Evolutionary conservation across 164 flowering plant species (phyloP), one percentile per base, ranked within the genome.

Genomic region (Umbilicus rupestris): DNA sequence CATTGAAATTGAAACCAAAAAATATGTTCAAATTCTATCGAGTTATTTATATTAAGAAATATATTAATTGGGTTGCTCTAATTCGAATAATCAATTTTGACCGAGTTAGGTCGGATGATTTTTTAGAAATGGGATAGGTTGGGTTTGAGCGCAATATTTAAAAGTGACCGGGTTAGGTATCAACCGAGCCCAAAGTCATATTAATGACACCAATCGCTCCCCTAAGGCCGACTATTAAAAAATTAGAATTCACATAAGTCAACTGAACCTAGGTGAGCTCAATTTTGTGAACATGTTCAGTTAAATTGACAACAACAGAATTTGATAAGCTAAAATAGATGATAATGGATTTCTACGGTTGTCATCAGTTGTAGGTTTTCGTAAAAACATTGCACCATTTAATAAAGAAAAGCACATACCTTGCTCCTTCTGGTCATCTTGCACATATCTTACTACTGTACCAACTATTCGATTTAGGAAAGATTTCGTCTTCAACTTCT

Each of bases 371-470:
- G n/a, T n/a, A n/a, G n/a, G n/a, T n/a, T n/a, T n/a, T n/a, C n/a
- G n/a, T n/a, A n/a, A 57, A 47, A 17, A 47, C 5, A 17, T 6
- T 47, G 19, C 14, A 55, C 20, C 26, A 19, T 20, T 17, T 10
- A 55, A 20, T 19, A 39, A 12, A n/a, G 70, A 66, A 33, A 20
- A 33, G 59, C 46, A 71, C 79, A 30, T 33, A 92, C 98, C 98
- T 83, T 90, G 94, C 75, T 90, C 97, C 71, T 77, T 90, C 69
- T 93, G 90, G 80, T 90, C 97, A 20, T 89, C 97, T 66, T 90
- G 97, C 67, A 90, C 96, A 68, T 96, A 87, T 64, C 97, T 87
- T 24, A 89, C 98, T 73, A 90, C 96, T 39, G 97, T 91, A 50
- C 96, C 93, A 65, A 91, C 90, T 65, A 90, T 78, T 65, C 95